Base-by-base conservation (phyloP, 495 filamentous ascomycete species). In the Antarctomyces pellizariae region DNA sequence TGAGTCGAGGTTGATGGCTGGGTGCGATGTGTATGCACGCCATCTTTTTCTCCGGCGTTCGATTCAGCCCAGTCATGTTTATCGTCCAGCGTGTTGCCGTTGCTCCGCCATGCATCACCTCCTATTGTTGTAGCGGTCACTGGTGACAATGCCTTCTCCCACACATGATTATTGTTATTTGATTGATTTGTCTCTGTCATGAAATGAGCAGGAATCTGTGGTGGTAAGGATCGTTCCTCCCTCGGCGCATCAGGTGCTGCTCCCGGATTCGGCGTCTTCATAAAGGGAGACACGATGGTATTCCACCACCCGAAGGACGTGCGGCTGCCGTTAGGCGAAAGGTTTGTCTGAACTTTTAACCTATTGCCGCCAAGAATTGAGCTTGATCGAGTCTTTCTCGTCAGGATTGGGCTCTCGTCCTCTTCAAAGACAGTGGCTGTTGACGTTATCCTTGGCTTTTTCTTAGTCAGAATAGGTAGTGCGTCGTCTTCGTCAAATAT, bases 241-340 rank as follows among this genome's bases (percentile, higher is more conserved):
- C n/a, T n/a, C 13, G 48, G 46, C 23, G 51, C 16, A 9, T 42
- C 36, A 14, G 56, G 44, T 19, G 43, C 41, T 5, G 38, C 35
- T 1, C 43, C 20, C 4, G 53, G 50, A 34, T 47, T 56, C 7
- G 54, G 52, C 3, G 51, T 42, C 11, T 55, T 48, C 21, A 67
- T 39, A 30, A 90, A 71, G 0, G 82, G 82, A 1, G 79, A 80
- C 1, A 71, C 70, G 22, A 90, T 61, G 32, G 73, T 61, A 33
- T 76, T 82, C 82, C 82, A 92, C 82, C 82, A 92, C 7, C 78
- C 78, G 18, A n/a, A n/a, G n/a, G n/a, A n/a, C n/a, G n/a, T n/a
- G n/a, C n/a, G n/a, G n/a, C n/a, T n/a, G n/a, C n/a, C n/a, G n/a
- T n/a, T n/a, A n/a, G n/a, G n/a, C n/a, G n/a, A n/a, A n/a, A n/a